Base-by-base conservation (phyloP, 2,329 filamentous ascomycete species). In the Xylariaceae sp. region DNA sequence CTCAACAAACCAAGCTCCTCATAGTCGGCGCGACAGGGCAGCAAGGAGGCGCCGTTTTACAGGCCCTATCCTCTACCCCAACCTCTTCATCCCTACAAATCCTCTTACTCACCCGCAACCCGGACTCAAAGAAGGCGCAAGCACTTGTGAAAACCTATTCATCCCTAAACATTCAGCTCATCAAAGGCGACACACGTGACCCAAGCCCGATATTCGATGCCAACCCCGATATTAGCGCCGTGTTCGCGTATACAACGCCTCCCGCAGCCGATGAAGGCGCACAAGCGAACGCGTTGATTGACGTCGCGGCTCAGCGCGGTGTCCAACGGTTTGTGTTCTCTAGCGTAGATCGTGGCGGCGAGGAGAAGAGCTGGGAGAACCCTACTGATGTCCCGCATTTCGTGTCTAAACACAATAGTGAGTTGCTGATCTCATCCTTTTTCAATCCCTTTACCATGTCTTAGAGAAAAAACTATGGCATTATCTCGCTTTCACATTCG, bases 291-390 rank as follows among this genome's bases (percentile, higher is more conserved):
- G 53, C 62, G 2, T 53, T 71, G 16, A 60, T 70, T 42, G 63
- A 68, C 42, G 56, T 60, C 5, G 60, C 66, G 16, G 55, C 56
- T 14, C 55, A 68, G 12, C 60, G 76, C 29, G 67, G 68, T 4
- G 72, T 82, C 22, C 66, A 71, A 25, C 74, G 78, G 55, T 80
- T 85, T 50, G 73, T 85, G 35, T 85, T 83, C 61, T 76, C 73
- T 1, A 80, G 75, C 32, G 78, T 84, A 11, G 82, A 85, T 47
- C 78, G 82, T n/a, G 79, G 79, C 22, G 79, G 80, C 22, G 72
- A 77, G 32, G 64, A 65, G 3, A 69, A 69, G 29, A 73, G 70
- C 41, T 68, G 72, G 51, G 68, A 69, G 10, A 69, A 68, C 44
- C 70, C 75, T 1, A 82, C 80, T 4, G 50, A 67, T 1, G 67